Evolutionary conservation across 2,329 filamentous ascomycete species (phyloP).

Genomic region (Fusarium oxysporum): DNA sequence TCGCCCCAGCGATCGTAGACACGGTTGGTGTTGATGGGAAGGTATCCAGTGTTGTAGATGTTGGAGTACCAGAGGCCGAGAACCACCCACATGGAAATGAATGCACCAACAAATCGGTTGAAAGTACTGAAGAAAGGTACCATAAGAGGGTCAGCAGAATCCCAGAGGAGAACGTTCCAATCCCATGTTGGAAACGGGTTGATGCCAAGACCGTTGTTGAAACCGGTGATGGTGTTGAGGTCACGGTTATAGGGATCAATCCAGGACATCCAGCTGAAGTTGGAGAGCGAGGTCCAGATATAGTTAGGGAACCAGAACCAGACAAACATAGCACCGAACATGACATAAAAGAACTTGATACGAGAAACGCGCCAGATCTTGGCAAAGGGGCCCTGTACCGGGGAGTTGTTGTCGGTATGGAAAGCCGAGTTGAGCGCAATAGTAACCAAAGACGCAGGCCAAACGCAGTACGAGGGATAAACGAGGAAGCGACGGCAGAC

Average conservation of each 20-base stretch:
- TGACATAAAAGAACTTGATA: slow-evolving; percentile 63
- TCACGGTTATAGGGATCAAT: slow-evolving; percentile 61
- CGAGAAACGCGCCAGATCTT: slow-evolving; percentile 60
- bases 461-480: slow-evolving; percentile 66
- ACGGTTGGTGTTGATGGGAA: slow-evolving; percentile 64
- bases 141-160: slow-evolving; percentile 59
- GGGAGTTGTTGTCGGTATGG: slow-evolving; percentile 58
- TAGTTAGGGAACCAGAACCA: slow-evolving; percentile 71
- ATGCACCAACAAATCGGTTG: slow-evolving; percentile 70
- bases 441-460: slow-evolving; percentile 67
- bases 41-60: slow-evolving; percentile 66
- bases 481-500: slow-evolving; percentile 65
- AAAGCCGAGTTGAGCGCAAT: slow-evolving; percentile 67
- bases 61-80: slow-evolving; percentile 69
- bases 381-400: slow-evolving; percentile 57
- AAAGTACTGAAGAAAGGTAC: slow-evolving; percentile 69
- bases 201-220: slow-evolving; percentile 58
- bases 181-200: slow-evolving; percentile 61
- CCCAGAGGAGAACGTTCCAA: slow-evolving; percentile 60
- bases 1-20: slow-evolving; percentile 62
- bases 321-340: slow-evolving; percentile 65
- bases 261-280: slow-evolving; percentile 69
- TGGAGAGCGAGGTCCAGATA: slow-evolving; percentile 62
- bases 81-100: slow-evolving; percentile 66
- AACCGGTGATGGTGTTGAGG: slow-evolving; percentile 57